phyloP scores from a whole-genome alignment of 495 filamentous ascomycete species.

The Podospora conica region DNA sequence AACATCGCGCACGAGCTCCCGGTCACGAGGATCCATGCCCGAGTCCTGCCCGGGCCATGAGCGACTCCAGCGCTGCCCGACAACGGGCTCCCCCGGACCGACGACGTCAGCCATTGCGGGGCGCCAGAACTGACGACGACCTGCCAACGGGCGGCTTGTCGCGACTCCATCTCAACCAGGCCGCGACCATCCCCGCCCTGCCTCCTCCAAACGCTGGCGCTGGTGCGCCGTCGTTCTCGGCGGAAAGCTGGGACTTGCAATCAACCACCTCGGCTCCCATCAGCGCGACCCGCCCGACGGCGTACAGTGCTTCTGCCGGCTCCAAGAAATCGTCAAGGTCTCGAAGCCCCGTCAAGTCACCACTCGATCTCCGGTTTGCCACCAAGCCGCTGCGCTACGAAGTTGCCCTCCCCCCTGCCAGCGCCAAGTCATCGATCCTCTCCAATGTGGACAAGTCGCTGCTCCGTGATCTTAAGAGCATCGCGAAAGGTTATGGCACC shows the following conservation, averaged over 20 bases:
- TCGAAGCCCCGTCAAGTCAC: slow-evolving; percentile 1
- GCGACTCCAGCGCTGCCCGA: neutral
- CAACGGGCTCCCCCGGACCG: neutral
- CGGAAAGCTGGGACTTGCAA: neutral
- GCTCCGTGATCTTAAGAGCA: slow-evolving; percentile 1
- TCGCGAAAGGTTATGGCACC: neutral
- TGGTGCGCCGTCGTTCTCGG: neutral
- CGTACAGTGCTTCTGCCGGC: neutral
- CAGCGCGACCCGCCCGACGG: neutral
- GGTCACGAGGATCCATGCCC: too few species aligned
- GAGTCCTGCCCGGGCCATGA: neutral
- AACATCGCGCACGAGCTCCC: neutral
- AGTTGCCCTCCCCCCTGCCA: neutral
- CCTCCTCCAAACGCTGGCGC: neutral
- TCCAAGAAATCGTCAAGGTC: neutral
- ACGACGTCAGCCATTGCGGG: neutral
- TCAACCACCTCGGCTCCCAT: neutral
- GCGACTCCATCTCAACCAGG: neutral
- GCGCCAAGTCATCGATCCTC: neutral
- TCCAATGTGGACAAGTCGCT: neutral
- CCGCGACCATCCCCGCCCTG: neutral
- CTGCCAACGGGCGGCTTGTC: neutral
- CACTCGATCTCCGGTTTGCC: neutral
- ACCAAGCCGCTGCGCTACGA: neutral
- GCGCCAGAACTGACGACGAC: neutral